These are phyloP conservation scores for Tinospora cordifolia DNA, from an alignment of 164 flowering plant species.

Conservation along the genomic window DNA sequence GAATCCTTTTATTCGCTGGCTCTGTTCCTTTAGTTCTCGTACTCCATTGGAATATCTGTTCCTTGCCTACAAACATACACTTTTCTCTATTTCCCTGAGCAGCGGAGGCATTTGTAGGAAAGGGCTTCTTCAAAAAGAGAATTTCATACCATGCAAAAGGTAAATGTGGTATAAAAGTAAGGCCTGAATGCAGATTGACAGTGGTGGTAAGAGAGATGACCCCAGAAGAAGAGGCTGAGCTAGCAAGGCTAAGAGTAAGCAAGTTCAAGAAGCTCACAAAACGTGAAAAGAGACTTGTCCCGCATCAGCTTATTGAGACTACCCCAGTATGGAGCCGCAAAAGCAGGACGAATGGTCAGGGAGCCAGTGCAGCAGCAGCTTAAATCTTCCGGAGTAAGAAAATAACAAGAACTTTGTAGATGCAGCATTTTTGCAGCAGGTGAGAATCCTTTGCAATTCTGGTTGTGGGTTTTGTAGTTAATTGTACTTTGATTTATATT, in stretches of 20 bases:
- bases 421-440: background rate
- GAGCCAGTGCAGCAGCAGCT: constrained; percentile 22
- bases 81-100: constrained; percentile 9
- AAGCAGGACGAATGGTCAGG: constrained; percentile 22
- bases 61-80: background rate
- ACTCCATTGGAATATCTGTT: background rate
- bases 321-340: constrained; percentile 71
- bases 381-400: background rate
- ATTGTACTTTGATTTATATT: no score
- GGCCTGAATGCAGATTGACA: constrained; percentile 85
- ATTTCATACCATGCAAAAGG: constrained; percentile 66
- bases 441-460: no score
- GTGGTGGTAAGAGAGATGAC: constrained; percentile 86
- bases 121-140: constrained; percentile 64
- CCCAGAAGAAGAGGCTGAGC: constrained; percentile 78
- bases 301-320: constrained; percentile 84
- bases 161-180: constrained; percentile 48
- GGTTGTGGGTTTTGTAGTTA: no score
- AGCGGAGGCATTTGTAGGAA: constrained; percentile 98
- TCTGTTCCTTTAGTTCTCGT: background rate
- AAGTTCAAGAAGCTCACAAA: constrained; percentile 72
- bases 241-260: constrained; percentile 66
- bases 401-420: constrained; percentile 13
- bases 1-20: background rate
- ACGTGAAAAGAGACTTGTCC: constrained; percentile 69